Evolutionary conservation across 805 yeast species (phyloP).

Genomic region (Barnettozyma salicaria): DNA sequence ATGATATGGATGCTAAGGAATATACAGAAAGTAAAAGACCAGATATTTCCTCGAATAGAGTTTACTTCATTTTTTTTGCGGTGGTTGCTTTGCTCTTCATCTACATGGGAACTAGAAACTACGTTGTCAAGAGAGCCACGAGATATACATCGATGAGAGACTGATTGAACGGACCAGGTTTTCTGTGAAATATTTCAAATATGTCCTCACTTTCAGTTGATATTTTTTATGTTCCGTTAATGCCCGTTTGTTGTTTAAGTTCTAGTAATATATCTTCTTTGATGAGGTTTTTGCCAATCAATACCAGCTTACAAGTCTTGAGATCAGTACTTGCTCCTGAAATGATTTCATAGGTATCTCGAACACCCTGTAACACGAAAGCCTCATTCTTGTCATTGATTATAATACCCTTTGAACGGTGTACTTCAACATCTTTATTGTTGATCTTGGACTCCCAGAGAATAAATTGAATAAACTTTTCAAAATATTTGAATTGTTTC

Average conservation of each 20-base stretch:
- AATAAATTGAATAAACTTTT: constrained; percentile 58
- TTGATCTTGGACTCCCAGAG: constrained; percentile 64
- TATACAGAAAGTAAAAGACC: constrained; percentile 16
- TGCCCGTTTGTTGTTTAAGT: constrained; percentile 22
- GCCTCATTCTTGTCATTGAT: constrained; percentile 32
- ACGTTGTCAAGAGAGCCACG: constrained; percentile 6
- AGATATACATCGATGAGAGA: constrained; percentile 26
- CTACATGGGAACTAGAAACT: constrained; percentile 17
- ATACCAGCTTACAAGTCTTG: constrained; percentile 51
- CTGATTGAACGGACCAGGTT: constrained; percentile 1
- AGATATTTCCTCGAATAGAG: constrained; percentile 10
- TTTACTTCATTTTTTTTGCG: constrained; percentile 16
- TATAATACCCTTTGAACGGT: constrained; percentile 75
- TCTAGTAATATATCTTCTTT: constrained; percentile 31
- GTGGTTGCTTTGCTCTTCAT: constrained; percentile 14
- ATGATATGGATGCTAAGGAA: constrained; percentile 18
- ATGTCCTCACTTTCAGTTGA: neutral
- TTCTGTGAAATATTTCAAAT: constrained; percentile 1
- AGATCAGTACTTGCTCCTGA: constrained; percentile 37
- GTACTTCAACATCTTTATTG: constrained; percentile 54
- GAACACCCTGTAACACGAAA: constrained; percentile 69
- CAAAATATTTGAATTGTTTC: constrained; percentile 41
- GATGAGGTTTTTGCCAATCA: constrained; percentile 65
- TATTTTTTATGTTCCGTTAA: constrained; percentile 5
- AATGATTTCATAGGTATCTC: constrained; percentile 83